These are phyloP conservation scores for Leucaena leucocephala DNA, from an alignment of 306 rosid species.

Conservation along the genomic window DNA sequence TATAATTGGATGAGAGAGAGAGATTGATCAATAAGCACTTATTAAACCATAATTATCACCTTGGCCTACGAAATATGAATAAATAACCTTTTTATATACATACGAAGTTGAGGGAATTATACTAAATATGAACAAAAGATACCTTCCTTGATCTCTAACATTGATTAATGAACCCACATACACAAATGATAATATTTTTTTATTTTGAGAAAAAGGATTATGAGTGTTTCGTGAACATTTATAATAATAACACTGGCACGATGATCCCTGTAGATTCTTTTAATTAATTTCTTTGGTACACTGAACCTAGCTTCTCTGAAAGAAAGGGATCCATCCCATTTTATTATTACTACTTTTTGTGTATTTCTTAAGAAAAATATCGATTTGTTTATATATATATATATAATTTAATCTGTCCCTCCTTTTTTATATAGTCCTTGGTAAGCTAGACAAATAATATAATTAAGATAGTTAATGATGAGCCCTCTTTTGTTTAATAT, in stretches of 20 bases:
- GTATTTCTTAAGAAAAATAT: constrained; percentile 28
- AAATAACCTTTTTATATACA: not conserved
- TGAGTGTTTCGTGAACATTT: not conserved
- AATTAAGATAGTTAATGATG: constrained; percentile 22
- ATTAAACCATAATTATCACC: not conserved
- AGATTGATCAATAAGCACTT: no score
- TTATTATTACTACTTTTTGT: constrained; percentile 28
- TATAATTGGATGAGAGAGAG: not conserved
- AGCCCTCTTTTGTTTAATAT: constrained; percentile 26
- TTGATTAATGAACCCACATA: constrained; percentile 34
- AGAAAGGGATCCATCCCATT: not conserved
- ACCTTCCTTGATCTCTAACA: constrained; percentile 4
- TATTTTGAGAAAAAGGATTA: constrained; percentile 32
- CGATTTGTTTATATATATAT: not conserved
- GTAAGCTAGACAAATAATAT: constrained; percentile 1
- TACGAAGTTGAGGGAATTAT: not conserved
- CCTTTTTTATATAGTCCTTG: constrained; percentile 24
- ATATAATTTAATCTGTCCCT: not conserved
- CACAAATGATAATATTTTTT: constrained; percentile 19
- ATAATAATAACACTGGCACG: constrained; percentile 27
- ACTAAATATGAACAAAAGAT: constrained; percentile 28
- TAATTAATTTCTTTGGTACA: constrained; percentile 35
- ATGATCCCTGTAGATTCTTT: constrained; percentile 46
- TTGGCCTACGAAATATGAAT: not conserved
- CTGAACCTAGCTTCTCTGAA: constrained; percentile 50